Evolutionary conservation across 805 yeast species (phyloP), one percentile per base, ranked within the genome.

Genomic region (Schizosaccharomyces japonicus): DNA sequence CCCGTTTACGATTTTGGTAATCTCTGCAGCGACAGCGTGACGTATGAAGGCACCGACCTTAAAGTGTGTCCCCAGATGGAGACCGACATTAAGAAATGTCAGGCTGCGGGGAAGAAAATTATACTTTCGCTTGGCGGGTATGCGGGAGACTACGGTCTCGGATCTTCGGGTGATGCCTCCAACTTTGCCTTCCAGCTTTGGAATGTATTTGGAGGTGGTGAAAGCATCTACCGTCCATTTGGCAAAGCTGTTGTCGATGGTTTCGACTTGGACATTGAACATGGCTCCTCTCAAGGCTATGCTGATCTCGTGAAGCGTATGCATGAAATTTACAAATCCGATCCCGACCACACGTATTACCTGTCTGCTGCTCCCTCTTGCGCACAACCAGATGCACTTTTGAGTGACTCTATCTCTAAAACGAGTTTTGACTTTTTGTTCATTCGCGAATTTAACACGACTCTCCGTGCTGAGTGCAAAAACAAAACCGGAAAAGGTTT

Each of bases 291-390:
- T 47, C 64, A 66, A 1, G 94, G 94, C n/a, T 79, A 77, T 56
- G 71, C 73, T 32, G 71, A 77, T 13, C 60, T 78, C 48, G 80
- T 73, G 11, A 65, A 61, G 39, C 66, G 69, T 54, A 56, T 76
- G 51, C 65, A 72, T 53, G 53, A 53, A 10, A 58, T 58, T 1
- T 75, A 73, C 56, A 85, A 78, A 5, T 62, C 66, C 36, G 33
- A 44, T 52, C 66, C 63, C 27, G 64, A 75, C 30, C 79, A 76
- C 61, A 55, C 62, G 27, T 80, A 76, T 64, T 80, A 77, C 59
- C 64, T 83, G 42, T 75, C 92, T 48, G 94, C 94, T 53, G 87
- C 95, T 52, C 95, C 95, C 19, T 94, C 83, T 65, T 85, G 95
- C 65, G 78, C 75, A 25, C 79, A 76, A 60, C 94, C 94, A 17